These are phyloP conservation scores for Astrothelium macrocarpum DNA, from an alignment of 495 filamentous ascomycete genomes.

Conservation along the genomic window DNA sequence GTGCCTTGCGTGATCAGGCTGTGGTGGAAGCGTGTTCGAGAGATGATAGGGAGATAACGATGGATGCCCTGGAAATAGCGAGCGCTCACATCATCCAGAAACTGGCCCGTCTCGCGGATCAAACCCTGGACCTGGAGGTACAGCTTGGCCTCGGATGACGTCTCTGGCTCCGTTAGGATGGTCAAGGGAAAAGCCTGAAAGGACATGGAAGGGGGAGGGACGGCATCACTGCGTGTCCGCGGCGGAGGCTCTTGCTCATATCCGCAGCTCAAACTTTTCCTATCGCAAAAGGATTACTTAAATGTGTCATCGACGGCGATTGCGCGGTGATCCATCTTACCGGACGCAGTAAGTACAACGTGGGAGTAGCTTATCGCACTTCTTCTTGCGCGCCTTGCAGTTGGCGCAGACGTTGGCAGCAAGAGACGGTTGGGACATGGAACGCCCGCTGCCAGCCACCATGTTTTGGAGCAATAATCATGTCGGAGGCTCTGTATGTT, in stretches of 20 bases:
- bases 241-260: slow-evolving; percentile 5
- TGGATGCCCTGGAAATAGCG: slow-evolving; percentile 35
- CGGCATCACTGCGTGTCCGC: slow-evolving; percentile 7
- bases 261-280: slow-evolving; percentile 6
- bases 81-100: slow-evolving; percentile 29
- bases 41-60: slow-evolving; percentile 32
- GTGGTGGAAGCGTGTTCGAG: slow-evolving; percentile 26
- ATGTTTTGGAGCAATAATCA: background rate
- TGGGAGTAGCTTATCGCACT: slow-evolving; percentile 33
- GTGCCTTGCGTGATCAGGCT: slow-evolving; percentile 19
- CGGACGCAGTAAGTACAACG: slow-evolving; percentile 30
- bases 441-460: background rate
- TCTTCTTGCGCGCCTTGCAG: slow-evolving; percentile 32
- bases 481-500: background rate
- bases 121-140: slow-evolving; percentile 25
- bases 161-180: slow-evolving; percentile 9
- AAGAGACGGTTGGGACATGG: background rate
- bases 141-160: slow-evolving; percentile 11
- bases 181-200: slow-evolving; percentile 8
- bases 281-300: slow-evolving; percentile 1
- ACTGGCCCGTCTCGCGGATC: slow-evolving; percentile 26
- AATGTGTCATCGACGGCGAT: background rate
- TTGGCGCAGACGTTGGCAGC: slow-evolving; percentile 18
- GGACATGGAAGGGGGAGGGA: slow-evolving; percentile 13
- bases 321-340: slow-evolving; percentile 15